phyloP scores from a whole-genome alignment of 495 filamentous ascomycete species.

The Trichoderma virens region DNA sequence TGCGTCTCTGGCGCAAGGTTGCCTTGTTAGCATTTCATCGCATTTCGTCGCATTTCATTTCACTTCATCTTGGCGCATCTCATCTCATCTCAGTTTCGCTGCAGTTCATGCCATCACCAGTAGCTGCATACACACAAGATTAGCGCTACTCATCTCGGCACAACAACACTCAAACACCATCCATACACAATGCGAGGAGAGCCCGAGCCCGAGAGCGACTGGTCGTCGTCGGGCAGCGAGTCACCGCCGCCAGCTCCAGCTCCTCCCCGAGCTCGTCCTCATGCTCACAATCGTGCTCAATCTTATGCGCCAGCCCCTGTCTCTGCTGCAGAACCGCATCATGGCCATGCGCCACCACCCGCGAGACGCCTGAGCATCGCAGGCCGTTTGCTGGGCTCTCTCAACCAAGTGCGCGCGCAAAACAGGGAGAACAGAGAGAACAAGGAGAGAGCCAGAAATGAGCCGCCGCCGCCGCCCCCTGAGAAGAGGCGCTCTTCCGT shows the following conservation, averaged over 20 bases:
- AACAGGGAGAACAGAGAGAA: slow-evolving; percentile 1
- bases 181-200: not conserved
- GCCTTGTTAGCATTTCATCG: not conserved
- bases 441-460: not conserved
- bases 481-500: slow-evolving; percentile 5
- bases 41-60: no score
- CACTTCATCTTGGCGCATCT: no score
- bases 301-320: no score
- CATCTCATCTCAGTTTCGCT: no score
- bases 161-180: not conserved
- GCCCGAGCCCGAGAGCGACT: not conserved
- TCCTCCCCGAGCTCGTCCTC: not conserved
- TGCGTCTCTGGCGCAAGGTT: not conserved
- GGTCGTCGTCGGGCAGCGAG: not conserved
- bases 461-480: not conserved
- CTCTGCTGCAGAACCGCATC: not conserved
- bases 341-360: slow-evolving; percentile 10
- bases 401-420: slow-evolving; percentile 3
- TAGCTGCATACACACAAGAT: not conserved
- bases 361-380: slow-evolving; percentile 12
- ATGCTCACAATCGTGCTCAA: no score
- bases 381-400: not conserved
- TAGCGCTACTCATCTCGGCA: no score
- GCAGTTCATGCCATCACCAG: not conserved
- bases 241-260: not conserved